Conservation (phyloP, 176 grass and related monocot species). For the Olyra latifolia region DNA sequence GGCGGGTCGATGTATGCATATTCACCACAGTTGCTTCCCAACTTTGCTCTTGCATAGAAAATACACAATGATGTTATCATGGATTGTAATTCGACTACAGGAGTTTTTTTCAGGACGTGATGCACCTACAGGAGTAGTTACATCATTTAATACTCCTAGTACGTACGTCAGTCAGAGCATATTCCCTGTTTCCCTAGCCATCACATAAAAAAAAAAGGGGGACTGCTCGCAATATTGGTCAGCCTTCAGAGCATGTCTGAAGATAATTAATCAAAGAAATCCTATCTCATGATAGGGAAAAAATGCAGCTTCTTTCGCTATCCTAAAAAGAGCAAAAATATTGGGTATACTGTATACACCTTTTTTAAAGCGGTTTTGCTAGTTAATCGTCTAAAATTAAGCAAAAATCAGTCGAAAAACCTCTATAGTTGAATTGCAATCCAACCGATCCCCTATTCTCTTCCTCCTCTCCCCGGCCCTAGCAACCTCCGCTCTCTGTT, state of each 20-base stretch:
- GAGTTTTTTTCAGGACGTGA: not conserved
- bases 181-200: not conserved
- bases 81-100: not conserved
- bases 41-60: not conserved
- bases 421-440: too few species aligned
- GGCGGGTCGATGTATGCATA: not conserved
- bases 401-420: too few species aligned
- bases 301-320: not conserved
- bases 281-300: not conserved
- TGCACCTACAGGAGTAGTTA: not conserved
- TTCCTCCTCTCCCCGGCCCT: too few species aligned
- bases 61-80: not conserved
- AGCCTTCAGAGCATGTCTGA: not conserved
- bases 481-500: too few species aligned
- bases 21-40: not conserved
- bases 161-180: not conserved
- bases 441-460: too few species aligned
- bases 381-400: too few species aligned
- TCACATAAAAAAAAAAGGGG: not conserved
- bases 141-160: constrained; percentile 6
- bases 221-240: not conserved
- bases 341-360: not conserved
- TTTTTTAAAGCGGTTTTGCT: not conserved
- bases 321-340: not conserved
- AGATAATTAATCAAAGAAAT: not conserved